Conservation (phyloP, 495 filamentous ascomycete genomes). For the Tuber indicum region DNA sequence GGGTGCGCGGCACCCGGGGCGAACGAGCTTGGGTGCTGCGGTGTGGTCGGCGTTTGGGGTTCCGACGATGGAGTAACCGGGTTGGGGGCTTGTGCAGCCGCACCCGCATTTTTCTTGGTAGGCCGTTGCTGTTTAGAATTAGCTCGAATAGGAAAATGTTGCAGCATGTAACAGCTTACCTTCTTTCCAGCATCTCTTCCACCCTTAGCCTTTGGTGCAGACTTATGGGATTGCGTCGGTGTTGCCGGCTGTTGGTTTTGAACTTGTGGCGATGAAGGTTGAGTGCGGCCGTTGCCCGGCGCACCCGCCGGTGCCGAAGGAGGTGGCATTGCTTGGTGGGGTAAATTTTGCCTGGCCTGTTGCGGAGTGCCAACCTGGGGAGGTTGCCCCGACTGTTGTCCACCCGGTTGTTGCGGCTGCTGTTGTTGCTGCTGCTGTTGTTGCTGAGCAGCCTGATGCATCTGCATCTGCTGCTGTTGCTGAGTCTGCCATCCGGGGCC, state of each 20-base stretch:
- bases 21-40: conserved; percentile 62
- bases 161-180: conserved; percentile 54
- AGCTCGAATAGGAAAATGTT: conserved; percentile 46
- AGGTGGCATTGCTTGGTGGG: conserved; percentile 67
- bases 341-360: conserved; percentile 46
- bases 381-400: conserved; percentile 56
- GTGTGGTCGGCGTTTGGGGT: conserved; percentile 76
- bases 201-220: conserved; percentile 71
- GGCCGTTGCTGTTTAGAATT: conserved; percentile 65
- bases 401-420: conserved; percentile 49
- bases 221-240: conserved; percentile 68
- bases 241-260: conserved; percentile 74
- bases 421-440: conserved; percentile 39
- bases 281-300: conserved; percentile 54
- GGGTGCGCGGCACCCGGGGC: conserved; percentile 52
- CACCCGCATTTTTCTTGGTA: conserved; percentile 55
- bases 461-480: conserved; percentile 41
- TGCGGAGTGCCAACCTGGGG: conserved; percentile 67
- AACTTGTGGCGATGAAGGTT: conserved; percentile 73
- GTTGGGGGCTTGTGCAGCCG: conserved; percentile 69
- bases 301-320: conserved; percentile 69
- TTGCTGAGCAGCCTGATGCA: conserved; percentile 40
- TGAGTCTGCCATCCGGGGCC: conserved; percentile 33
- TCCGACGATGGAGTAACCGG: conserved; percentile 65
- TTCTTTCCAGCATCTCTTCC: conserved; percentile 62